A percentile compares a stretch with the other conserved stretches of the same genome.
These are phyloP conservation scores for Fraxinus greggii DNA, from an alignment of 305 asterid species.

Conservation along the genomic window DNA sequence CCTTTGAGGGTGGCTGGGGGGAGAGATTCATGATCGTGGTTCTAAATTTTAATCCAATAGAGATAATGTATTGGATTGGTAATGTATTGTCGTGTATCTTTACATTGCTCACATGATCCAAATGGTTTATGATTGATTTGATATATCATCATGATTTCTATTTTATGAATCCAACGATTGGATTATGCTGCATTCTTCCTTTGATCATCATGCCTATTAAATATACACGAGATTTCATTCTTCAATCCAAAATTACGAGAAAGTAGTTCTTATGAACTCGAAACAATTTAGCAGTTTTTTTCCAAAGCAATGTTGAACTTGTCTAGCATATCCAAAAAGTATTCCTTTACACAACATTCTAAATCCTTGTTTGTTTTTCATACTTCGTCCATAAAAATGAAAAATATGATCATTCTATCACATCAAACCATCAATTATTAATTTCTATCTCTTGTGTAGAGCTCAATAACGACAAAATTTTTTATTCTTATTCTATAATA, in stretches of 20 bases:
- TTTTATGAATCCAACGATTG: neutral
- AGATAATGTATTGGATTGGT: neutral
- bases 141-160: neutral
- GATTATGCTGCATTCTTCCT: neutral
- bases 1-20: neutral
- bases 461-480: too few relatives aligned
- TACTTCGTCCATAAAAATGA: too few relatives aligned
- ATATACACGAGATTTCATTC: neutral
- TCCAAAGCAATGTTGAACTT: neutral
- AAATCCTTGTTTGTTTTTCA: too few relatives aligned
- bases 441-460: too few relatives aligned
- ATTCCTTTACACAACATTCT: neutral
- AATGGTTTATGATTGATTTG: neutral
- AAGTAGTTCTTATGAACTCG: neutral
- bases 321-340: neutral
- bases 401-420: too few relatives aligned
- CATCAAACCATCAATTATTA: too few relatives aligned
- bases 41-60: neutral
- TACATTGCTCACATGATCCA: neutral
- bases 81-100: neutral
- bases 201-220: neutral
- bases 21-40: neutral
- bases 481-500: too few relatives aligned
- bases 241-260: neutral
- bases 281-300: neutral